phyloP scores from a whole-genome alignment of 495 filamentous ascomycete species.

The Stereocaulon alpinum region DNA sequence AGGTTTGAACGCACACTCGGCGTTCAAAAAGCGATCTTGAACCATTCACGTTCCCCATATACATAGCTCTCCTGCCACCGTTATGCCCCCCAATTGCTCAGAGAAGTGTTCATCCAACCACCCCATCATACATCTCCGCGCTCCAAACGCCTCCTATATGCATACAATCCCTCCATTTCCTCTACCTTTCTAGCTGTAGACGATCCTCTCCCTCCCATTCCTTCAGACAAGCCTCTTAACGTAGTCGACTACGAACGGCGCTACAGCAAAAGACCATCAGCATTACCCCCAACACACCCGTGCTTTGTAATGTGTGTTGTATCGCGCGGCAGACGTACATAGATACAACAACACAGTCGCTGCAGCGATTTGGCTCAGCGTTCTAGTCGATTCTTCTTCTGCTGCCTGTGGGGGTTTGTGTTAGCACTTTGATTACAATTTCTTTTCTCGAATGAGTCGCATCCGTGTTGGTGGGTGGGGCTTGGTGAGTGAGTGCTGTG shows the following conservation, averaged over 20 bases:
- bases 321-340: too few species aligned
- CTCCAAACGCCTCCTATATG: not conserved
- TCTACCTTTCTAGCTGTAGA: not conserved
- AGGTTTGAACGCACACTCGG: conserved; percentile 3
- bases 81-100: not conserved
- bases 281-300: too few species aligned
- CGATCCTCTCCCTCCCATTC: not conserved
- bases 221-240: conserved; percentile 62
- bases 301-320: too few species aligned
- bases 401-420: conserved; percentile 36
- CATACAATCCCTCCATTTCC: not conserved
- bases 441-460: too few species aligned
- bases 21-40: not conserved
- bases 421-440: too few species aligned
- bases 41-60: not conserved
- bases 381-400: conserved; percentile 61
- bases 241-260: conserved; percentile 74
- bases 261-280: conserved; percentile 32
- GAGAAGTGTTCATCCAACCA: not conserved
- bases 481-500: too few species aligned
- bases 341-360: conserved; percentile 66
- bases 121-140: not conserved
- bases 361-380: conserved; percentile 51
- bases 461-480: too few species aligned
- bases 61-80: not conserved